Conservation (phyloP, 2,329 filamentous ascomycete species). For the Periglandula ipomoeae region DNA sequence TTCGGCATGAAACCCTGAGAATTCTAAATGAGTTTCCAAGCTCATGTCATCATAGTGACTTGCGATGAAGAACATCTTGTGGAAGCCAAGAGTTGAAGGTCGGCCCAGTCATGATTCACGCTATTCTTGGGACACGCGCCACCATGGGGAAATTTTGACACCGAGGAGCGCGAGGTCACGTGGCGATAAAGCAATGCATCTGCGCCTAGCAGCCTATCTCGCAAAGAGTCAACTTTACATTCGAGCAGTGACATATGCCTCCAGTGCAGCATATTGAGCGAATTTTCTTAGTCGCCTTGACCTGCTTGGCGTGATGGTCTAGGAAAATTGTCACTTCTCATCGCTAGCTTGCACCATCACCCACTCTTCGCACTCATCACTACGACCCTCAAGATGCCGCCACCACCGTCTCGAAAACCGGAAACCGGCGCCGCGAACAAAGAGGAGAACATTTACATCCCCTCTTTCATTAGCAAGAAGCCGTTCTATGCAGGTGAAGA, state of each 20-base stretch:
- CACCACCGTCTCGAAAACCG: conserved; percentile 24
- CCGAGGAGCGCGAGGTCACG: conserved; percentile 18
- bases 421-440: conserved; percentile 46
- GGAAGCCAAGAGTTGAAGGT: no score
- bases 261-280: not conserved
- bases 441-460: conserved; percentile 97
- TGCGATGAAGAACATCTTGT: not conserved
- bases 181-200: conserved; percentile 13
- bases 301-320: not conserved
- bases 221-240: not conserved
- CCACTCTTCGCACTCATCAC: not conserved
- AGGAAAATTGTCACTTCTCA: not conserved
- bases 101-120: not conserved
- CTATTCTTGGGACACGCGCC: not conserved
- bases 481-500: conserved; percentile 88
- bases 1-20: conserved; percentile 3
- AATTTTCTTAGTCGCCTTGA: not conserved
- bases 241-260: not conserved
- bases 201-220: not conserved
- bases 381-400: conserved; percentile 8
- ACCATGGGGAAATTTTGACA: not conserved
- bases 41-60: not conserved
- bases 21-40: not conserved
- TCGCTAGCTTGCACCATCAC: not conserved
- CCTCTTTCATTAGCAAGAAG: conserved; percentile 93